phyloP scores from a whole-genome alignment of 2,329 filamentous ascomycete genomes.

The Microthyrium microscopicum region DNA sequence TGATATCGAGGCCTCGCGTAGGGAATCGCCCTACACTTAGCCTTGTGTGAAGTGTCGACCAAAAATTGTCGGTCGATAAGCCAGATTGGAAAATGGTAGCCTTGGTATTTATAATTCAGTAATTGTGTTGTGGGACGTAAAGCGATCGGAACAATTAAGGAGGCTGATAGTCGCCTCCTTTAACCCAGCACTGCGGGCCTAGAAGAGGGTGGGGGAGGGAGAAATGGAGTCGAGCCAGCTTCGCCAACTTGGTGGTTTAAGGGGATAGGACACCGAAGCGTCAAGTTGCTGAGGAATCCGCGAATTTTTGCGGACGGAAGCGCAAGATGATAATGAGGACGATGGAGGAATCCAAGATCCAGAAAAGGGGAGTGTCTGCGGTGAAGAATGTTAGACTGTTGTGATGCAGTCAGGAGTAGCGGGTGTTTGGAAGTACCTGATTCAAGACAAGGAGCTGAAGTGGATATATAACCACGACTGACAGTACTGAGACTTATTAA shows the following conservation, averaged over 20 bases:
- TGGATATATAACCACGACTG: no score
- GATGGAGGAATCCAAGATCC: background rate
- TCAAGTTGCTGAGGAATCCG: conserved; percentile 14
- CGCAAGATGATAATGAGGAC: background rate
- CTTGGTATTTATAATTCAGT: conserved; percentile 11
- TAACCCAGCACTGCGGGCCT: conserved; percentile 85
- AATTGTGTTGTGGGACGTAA: conserved; percentile 6
- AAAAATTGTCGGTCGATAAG: no score
- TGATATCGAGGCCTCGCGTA: conserved; percentile 30
- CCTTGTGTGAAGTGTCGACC: no score
- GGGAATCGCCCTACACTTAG: conserved; percentile 29
- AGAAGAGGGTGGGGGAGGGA: conserved; percentile 76
- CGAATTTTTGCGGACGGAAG: conserved; percentile 11
- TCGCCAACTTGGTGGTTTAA: conserved; percentile 82
- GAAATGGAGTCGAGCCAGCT: conserved; percentile 53
- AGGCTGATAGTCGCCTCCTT: conserved; percentile 93
- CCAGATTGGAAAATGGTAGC: conserved; percentile 8
- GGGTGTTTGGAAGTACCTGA: no score
- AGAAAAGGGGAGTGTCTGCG: no score
- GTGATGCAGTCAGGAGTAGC: no score
- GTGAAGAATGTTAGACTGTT: no score
- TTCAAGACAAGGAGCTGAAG: no score
- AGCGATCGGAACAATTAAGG: conserved; percentile 58
- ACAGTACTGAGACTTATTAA: no score
- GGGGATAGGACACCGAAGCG: conserved; percentile 20